Evolutionary conservation across 306 rosid species (phyloP).

Genomic region (Ziziphus jujuba): DNA sequence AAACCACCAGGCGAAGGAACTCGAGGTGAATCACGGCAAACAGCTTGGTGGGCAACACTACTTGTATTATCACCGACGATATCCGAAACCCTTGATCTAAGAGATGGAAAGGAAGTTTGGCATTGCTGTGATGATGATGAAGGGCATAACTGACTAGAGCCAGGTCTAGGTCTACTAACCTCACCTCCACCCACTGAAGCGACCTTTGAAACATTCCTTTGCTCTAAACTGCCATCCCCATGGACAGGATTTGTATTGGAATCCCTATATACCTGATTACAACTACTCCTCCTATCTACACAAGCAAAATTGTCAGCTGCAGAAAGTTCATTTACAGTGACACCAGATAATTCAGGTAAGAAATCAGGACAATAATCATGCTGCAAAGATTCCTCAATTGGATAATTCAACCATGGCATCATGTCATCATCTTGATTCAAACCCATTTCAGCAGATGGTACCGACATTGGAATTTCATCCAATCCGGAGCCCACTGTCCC

Average conservation of each 20-base stretch:
- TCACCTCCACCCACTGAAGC: conserved; percentile 46
- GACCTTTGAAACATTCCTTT: conserved; percentile 47
- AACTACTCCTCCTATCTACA: conserved; percentile 48
- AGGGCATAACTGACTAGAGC: conserved; percentile 39
- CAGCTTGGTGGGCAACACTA: conserved; percentile 34
- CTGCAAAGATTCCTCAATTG: conserved; percentile 64
- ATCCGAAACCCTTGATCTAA: conserved; percentile 49
- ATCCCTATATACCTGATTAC: conserved; percentile 49
- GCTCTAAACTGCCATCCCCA: conserved; percentile 41
- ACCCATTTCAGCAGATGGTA: conserved; percentile 63
- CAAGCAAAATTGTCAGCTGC: conserved; percentile 39
- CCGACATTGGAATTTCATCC: conserved; percentile 58
- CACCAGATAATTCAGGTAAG: conserved; percentile 65
- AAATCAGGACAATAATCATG: conserved; percentile 68
- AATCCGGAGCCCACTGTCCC: conserved; percentile 50
- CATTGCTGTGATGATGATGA: conserved; percentile 52
- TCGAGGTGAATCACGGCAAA: conserved; percentile 39
- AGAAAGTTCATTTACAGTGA: conserved; percentile 44
- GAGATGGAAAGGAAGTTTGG: conserved; percentile 48
- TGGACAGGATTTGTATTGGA: conserved; percentile 38
- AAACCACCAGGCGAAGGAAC: conserved; percentile 52
- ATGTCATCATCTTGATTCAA: conserved; percentile 65
- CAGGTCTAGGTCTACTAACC: conserved; percentile 40
- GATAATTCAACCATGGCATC: conserved; percentile 83
- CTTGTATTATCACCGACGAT: conserved; percentile 37